phyloP scores from a whole-genome alignment of 2,329 filamentous ascomycete genomes.

The Ceratocystis destructans region DNA sequence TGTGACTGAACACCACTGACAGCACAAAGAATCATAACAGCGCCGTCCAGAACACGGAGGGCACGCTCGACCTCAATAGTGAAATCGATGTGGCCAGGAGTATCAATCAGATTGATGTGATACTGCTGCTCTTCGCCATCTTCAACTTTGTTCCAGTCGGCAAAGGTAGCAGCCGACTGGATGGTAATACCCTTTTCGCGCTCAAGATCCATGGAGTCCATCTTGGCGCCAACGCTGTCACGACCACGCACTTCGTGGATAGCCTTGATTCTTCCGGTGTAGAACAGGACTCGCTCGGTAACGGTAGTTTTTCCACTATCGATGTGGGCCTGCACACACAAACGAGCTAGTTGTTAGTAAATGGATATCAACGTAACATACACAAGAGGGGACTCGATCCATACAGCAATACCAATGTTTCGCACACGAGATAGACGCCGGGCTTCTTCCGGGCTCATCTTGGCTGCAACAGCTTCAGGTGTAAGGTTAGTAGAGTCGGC shows the following conservation, averaged over 20 bases:
- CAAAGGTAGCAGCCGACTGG: constrained; percentile 94
- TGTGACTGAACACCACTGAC: constrained; percentile 95
- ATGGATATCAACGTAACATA: background rate
- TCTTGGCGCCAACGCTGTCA: constrained; percentile 92
- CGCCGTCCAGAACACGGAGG: constrained; percentile 84
- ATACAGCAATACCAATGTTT: constrained; percentile 94
- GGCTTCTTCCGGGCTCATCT: constrained; percentile 67
- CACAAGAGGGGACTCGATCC: constrained; percentile 24
- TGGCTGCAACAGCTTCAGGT: constrained; percentile 53
- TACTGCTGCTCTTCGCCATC: constrained; percentile 78
- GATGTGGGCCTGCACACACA: constrained; percentile 64
- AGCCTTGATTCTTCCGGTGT: constrained; percentile 89
- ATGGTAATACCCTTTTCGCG: constrained; percentile 90
- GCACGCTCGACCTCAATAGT: constrained; percentile 97
- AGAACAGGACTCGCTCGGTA: constrained; percentile 93
- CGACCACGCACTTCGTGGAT: constrained; percentile 96
- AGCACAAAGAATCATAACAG: constrained; percentile 96
- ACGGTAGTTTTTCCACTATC: constrained; percentile 96
- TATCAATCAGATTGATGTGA: constrained; percentile 97
- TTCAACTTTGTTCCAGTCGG: constrained; percentile 85
- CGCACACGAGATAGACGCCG: constrained; percentile 66
- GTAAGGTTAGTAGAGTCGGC: constrained; percentile 40
- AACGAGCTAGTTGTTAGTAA: constrained; percentile 2
- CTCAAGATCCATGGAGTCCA: constrained; percentile 99
- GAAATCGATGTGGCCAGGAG: constrained; percentile 96